Evolutionary conservation across 1,284 basidiomycete genomes (phyloP).

Genomic region (Quambalaria eucalypti): DNA sequence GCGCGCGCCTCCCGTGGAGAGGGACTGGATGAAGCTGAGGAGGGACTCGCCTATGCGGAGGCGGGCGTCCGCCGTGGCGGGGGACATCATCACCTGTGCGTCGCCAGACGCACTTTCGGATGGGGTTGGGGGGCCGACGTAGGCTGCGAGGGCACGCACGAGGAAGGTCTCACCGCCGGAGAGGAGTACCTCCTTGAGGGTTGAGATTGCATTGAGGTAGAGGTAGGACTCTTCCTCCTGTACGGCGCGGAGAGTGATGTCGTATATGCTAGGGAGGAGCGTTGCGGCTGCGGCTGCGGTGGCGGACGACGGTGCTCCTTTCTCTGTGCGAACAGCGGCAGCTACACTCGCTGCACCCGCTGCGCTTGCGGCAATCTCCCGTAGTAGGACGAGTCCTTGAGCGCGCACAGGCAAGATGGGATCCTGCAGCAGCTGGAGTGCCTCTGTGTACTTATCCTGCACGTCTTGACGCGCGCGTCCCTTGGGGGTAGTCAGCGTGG

Average conservation of each 20-base stretch:
- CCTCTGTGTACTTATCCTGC: conserved; percentile 63
- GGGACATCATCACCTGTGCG: neutral
- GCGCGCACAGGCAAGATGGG: conserved; percentile 88
- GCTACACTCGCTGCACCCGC: conserved; percentile 7
- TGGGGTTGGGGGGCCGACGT: no score
- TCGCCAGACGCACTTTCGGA: no score
- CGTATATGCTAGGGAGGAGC: conserved; percentile 70
- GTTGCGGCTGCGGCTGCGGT: conserved; percentile 31
- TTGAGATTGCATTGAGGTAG: conserved; percentile 85
- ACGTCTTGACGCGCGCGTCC: conserved; percentile 17
- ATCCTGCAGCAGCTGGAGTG: conserved; percentile 78
- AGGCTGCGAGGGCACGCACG: neutral
- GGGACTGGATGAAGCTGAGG: conserved; percentile 65
- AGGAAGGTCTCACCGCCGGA: conserved; percentile 14
- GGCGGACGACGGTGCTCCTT: conserved; percentile 55
- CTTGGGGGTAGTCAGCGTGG: neutral
- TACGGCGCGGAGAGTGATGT: conserved; percentile 74
- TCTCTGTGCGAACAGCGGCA: no score
- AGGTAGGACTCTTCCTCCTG: conserved; percentile 92
- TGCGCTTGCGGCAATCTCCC: conserved; percentile 30
- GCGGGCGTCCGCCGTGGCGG: conserved; percentile 33
- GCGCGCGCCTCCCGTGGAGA: conserved; percentile 61
- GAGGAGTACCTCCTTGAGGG: conserved; percentile 57
- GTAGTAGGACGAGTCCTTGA: conserved; percentile 57
- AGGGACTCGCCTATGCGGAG: conserved; percentile 83